Evolutionary conservation across 2,329 filamentous ascomycete genomes (phyloP).

Genomic region (Microdochium bolleyi): DNA sequence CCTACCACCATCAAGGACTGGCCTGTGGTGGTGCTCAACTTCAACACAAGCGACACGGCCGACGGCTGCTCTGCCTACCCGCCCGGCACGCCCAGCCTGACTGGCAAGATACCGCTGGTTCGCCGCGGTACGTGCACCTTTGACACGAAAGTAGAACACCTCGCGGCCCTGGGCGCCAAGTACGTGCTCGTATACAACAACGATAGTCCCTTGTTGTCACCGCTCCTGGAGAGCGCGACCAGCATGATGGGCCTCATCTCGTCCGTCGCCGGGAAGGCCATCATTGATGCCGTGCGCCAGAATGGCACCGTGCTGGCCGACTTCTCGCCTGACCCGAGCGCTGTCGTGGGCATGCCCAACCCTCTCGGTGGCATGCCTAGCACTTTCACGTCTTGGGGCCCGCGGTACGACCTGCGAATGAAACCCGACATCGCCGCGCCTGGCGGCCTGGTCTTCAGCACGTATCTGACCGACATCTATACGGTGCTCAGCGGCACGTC

Average conservation of each 20-base stretch:
- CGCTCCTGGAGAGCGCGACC: constrained; percentile 4
- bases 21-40: constrained; percentile 15
- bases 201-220: constrained; percentile 9
- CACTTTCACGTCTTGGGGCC: constrained; percentile 27
- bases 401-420: constrained; percentile 25
- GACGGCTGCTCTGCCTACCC: constrained; percentile 18
- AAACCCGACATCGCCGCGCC: constrained; percentile 25
- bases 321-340: constrained; percentile 3
- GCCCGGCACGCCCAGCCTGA: constrained; percentile 10
- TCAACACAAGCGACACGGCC: constrained; percentile 14
- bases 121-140: constrained; percentile 24
- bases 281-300: not conserved
- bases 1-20: constrained; percentile 25
- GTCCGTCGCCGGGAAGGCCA: constrained; percentile 1
- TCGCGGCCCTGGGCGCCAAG: constrained; percentile 14
- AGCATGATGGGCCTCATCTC: not conserved
- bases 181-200: constrained; percentile 23
- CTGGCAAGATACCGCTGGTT: constrained; percentile 16
- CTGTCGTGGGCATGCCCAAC: not conserved
- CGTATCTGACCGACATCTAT: constrained; percentile 26
- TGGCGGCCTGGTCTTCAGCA: constrained; percentile 30
- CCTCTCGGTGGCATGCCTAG: constrained; percentile 1
- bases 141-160: constrained; percentile 16
- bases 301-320: not conserved
- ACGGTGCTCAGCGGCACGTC: constrained; percentile 36